A percentile compares a stretch with the other conserved stretches of the same genome.
phyloP scores from a whole-genome alignment of 345 rosid species.

The Erodium maritimum region DNA sequence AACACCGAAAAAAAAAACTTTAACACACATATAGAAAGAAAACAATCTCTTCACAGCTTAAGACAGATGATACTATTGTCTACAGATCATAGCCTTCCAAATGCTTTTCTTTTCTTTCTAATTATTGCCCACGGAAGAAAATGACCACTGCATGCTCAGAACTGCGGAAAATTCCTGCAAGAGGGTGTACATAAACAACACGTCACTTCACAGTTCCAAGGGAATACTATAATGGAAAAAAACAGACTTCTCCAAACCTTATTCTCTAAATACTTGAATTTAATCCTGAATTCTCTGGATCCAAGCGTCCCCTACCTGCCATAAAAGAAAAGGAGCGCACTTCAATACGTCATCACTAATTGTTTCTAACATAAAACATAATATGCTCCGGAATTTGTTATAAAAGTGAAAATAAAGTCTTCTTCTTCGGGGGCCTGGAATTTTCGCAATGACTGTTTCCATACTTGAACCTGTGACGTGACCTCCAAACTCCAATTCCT shows the following conservation, averaged over 20 bases:
- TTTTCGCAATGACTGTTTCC: no score
- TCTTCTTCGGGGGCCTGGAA: no score
- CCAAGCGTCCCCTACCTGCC: conserved; percentile 3
- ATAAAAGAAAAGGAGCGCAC: not conserved
- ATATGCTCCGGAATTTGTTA: not conserved
- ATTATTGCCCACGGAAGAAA: not conserved
- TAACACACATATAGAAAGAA: no score
- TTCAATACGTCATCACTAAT: not conserved
- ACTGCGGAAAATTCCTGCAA: not conserved
- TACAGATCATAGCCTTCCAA: no score
- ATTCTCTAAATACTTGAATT: not conserved
- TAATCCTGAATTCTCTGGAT: not conserved
- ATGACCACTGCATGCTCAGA: not conserved
- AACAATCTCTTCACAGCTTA: no score
- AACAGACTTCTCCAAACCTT: not conserved
- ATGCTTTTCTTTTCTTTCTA: no score
- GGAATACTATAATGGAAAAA: not conserved
- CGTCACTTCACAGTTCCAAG: not conserved
- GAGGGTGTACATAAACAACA: not conserved
- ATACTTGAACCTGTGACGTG: no score
- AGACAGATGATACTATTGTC: no score
- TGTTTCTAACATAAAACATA: not conserved
- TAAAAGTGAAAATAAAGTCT: no score
- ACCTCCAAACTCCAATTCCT: no score
- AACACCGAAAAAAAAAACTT: no score